Base-by-base conservation (phyloP, 768 basidiomycete species). In the Lentinula guzmanii region DNA sequence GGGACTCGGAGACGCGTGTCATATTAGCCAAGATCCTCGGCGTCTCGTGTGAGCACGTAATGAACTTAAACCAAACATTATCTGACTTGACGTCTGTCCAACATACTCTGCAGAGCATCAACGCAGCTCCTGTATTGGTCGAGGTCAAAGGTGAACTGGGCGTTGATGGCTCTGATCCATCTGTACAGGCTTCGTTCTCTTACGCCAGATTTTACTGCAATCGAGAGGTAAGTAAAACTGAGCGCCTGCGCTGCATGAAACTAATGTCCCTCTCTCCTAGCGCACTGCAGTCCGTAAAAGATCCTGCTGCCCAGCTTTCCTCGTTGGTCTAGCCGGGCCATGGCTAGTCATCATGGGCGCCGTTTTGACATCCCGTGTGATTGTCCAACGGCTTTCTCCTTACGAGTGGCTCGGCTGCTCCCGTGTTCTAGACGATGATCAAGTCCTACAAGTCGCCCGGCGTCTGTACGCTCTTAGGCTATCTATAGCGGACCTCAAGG, bases 311-410 rank as follows among this genome's bases (percentile, higher is more conserved):
- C 76, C 77, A 2, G 16, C 67, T 31, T 75, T 77, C 57, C 35
- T 77, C 39, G 42, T 76, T 48, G 70, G 70, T 18, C 60, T 66
- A 4, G 71, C 70, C n/a, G 75, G 74, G n/a, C 68, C 75, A 15
- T 72, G 71, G 68, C 34, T 77, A 11, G 60, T 62, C 15, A 66
- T 78, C 34, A 64, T 72, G 39, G 77, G 77, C 28, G 73, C 69
- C 15, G 62, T 76, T 13, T 43, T 70, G 35, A 70, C 70, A 1
- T 31, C 57, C 13, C 34, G 58, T 0, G 66, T 65, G 42, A 61
- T 79, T 11, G 68, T 72, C 37, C 75, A 76, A 61, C 66, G 63
- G 18, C 71, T 77, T 13, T 74, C 73, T 0, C 72, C 75, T 51
- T 69, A 68, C 51, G 41, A 73, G 28, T 75, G 73, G 71, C 45